A percentile compares a stretch with the other conserved stretches of the same genome.
phyloP scores from a whole-genome alignment of 2,329 filamentous ascomycete genomes.

The Xylaria sp. region DNA sequence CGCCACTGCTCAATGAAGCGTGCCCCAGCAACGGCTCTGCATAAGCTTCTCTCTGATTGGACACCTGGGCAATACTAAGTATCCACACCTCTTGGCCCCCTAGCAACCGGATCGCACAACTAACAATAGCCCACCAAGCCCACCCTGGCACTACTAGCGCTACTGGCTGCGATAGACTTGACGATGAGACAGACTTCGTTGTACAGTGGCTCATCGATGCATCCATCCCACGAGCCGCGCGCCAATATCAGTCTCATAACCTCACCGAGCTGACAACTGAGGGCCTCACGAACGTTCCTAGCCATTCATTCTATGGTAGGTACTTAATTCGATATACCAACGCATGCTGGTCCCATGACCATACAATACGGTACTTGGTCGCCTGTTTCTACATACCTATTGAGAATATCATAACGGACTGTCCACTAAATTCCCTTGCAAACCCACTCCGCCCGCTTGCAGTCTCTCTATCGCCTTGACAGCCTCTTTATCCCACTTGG shows the following conservation, averaged over 20 bases:
- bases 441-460: conserved; percentile 52
- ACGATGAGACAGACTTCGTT: too few species aligned
- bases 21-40: conserved; percentile 27
- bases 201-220: background rate
- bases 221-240: conserved; percentile 4
- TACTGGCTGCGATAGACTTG: too few species aligned
- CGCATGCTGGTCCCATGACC: background rate
- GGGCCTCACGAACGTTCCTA: background rate
- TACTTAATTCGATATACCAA: too few species aligned
- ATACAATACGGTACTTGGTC: background rate
- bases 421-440: background rate
- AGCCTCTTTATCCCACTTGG: conserved; percentile 78
- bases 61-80: background rate
- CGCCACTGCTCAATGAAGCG: conserved; percentile 17
- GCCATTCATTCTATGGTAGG: conserved; percentile 1
- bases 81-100: background rate
- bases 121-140: background rate
- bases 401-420: conserved; percentile 7
- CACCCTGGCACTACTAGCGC: too few species aligned
- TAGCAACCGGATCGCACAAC: conserved; percentile 8
- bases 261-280: too few species aligned
- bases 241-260: background rate
- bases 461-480: conserved; percentile 73
- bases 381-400: background rate
- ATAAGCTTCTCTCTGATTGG: conserved; percentile 13